Conservation (phyloP, 2,329 filamentous ascomycete genomes). For the Neurospora sp. region DNA sequence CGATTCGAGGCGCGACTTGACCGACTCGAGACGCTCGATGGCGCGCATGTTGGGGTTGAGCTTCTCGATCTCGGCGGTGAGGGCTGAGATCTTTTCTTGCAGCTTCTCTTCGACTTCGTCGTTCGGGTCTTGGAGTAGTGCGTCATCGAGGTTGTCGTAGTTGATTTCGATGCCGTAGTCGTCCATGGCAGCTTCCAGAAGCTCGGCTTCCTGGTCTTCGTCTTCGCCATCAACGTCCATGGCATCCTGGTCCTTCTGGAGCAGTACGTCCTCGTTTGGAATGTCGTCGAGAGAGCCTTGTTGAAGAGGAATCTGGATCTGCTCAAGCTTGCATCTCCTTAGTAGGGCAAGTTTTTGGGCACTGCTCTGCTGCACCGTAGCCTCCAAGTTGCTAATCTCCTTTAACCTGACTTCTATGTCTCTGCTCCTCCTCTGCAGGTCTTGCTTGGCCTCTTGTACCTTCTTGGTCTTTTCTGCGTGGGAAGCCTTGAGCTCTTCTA, state of each 20-base stretch:
- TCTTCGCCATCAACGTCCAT: slow-evolving; percentile 76
- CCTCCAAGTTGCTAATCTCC: slow-evolving; percentile 69
- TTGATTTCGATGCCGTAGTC: slow-evolving; percentile 89
- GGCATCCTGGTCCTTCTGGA: slow-evolving; percentile 69
- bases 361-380: slow-evolving; percentile 75
- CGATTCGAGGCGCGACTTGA: slow-evolving; percentile 70
- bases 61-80: slow-evolving; percentile 78
- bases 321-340: slow-evolving; percentile 84
- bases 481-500: slow-evolving; percentile 52
- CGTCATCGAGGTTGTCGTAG: slow-evolving; percentile 72
- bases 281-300: slow-evolving; percentile 72
- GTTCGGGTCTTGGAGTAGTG: slow-evolving; percentile 61
- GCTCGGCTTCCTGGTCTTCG: slow-evolving; percentile 51
- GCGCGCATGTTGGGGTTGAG: slow-evolving; percentile 96
- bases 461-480: slow-evolving; percentile 52
- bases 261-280: slow-evolving; percentile 74
- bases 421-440: slow-evolving; percentile 75
- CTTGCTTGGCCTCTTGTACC: slow-evolving; percentile 66
- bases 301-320: slow-evolving; percentile 73
- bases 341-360: slow-evolving; percentile 76
- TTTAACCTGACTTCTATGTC: slow-evolving; percentile 67
- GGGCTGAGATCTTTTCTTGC: slow-evolving; percentile 62
- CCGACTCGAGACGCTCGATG: slow-evolving; percentile 78
- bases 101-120: slow-evolving; percentile 64
- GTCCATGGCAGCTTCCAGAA: slow-evolving; percentile 58